Evolutionary conservation across 495 filamentous ascomycete species (phyloP), one percentile per base, ranked within the genome.

Genomic region (Oidiodendron maius): DNA sequence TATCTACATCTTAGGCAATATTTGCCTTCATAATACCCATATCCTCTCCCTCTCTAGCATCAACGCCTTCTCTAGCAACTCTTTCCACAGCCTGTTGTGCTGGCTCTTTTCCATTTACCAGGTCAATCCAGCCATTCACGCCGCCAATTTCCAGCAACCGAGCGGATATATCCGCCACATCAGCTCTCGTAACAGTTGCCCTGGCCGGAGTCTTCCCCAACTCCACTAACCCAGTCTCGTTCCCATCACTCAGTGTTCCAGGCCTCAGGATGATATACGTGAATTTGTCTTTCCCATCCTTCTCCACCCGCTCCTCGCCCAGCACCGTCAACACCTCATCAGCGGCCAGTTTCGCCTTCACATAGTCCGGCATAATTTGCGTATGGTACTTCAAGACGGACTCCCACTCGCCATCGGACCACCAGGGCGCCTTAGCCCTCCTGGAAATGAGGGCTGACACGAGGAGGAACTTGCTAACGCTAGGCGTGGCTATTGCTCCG

Each of bases 391-490:
- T 61, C 13, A 72, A 61, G 0, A 75, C 65, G 3, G 61, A 57
- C 1, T 64, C 63, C 76, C 81, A 84, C 23, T 72, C 66, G 13
- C 71, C 74, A 16, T 82, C 77, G n/a, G 66, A 57, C 75, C 83
- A 87, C 86, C 87, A 93, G 17, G 67, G 51, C 0, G 89, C 80
- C 23, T 43, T 36, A 8, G 10, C 23, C 4, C 50, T 35, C 20
- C 86, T 80, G 30, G 75, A 81, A 4, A 71, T 74, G 15, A 83
- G 57, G 64, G 83, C 84, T 2, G 84, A 88, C 13, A 93, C 67
- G 51, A 89, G 72, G 17, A 95, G 69, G 64, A 91, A 90, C 53
- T 84, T 89, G 15, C 68, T 82, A 23, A 94, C 66, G 5, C 67
- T 65, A 0, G 78, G 70, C 0, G 69, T 72, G 16, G 74, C 64